Conservation (phyloP, 192 early-diverging fungal species). For the Pilaira anomala region DNA sequence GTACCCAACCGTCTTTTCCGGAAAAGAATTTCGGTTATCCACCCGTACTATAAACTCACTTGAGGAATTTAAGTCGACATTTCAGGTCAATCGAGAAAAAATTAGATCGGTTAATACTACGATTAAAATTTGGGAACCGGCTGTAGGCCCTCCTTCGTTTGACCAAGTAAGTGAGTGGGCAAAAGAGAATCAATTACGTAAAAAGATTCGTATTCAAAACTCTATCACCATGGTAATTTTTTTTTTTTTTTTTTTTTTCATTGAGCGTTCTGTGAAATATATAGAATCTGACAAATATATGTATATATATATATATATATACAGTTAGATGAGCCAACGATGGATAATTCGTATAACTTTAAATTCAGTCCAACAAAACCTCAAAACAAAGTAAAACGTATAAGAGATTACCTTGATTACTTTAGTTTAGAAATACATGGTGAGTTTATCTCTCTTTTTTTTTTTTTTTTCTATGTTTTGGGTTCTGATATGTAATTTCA, state of each 20-base stretch:
- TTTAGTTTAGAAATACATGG: constrained; percentile 69
- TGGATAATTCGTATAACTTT: constrained; percentile 58
- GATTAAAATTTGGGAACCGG: constrained; percentile 36
- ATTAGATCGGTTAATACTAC: not conserved
- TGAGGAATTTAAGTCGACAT: constrained; percentile 16
- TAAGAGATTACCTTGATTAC: constrained; percentile 46
- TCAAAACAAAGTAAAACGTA: constrained; percentile 35
- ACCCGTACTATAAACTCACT: constrained; percentile 10
- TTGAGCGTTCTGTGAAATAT: too few species aligned
- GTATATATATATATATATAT: too few species aligned
- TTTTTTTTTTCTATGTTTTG: not conserved
- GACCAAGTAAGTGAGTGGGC: constrained; percentile 40
- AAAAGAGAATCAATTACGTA: constrained; percentile 26
- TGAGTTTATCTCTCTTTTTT: not conserved
- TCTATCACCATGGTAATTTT: too few species aligned
- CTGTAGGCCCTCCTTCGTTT: constrained; percentile 40
- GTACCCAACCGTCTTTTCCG: constrained; percentile 51
- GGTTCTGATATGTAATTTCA: too few species aligned
- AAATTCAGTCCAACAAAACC: constrained; percentile 57
- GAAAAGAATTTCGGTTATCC: constrained; percentile 52
- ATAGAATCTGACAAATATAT: not conserved
- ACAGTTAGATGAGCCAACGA: constrained; percentile 66
- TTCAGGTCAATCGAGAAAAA: not conserved
- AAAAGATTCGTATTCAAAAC: not conserved
- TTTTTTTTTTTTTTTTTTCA: too few species aligned